Evolutionary conservation across 2,329 filamentous ascomycete species (phyloP), one percentile per base, ranked within the genome.

Genomic region (Ilyonectria sp.): DNA sequence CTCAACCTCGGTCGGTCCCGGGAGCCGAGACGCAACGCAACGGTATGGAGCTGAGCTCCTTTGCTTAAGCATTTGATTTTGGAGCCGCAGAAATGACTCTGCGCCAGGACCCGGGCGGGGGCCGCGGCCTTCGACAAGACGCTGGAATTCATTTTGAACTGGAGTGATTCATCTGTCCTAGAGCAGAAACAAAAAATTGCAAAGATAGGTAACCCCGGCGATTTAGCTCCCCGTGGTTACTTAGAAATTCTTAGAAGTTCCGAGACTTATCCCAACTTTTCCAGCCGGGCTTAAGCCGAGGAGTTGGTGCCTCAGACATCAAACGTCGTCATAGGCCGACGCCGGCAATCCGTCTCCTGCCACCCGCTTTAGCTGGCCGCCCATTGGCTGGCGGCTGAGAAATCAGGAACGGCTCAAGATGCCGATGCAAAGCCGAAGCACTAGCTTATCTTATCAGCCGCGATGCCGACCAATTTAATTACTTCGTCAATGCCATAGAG

Each of bases 51-150:
- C 69, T 74, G 71, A 54, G 77, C 78, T 75, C 75, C 75, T 73
- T 81, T 83, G 67, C 78, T 79, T 69, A 85, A 72, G 67, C 78
- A 79, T 57, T 82, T 79, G 71, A 86, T 70, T 71, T 80, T 83
- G n/a, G 76, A 81, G 75, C 79, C 75, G 71, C 80, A 80, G 63
- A 81, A 78, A 65, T 83, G 81, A 69, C 79, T 79, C 65, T 83
- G 83, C 63, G 84, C 82, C 67, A 87, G 75, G 69, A 82, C 79
- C 72, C 85, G 84, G 75, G 81, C 79, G 40, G 85, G 85, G 71
- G 81, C 79, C 69, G 81, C 81, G 55, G 83, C 82, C 79, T 85
- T 87, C 68, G 81, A 80, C 67, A 86, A 72, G 70, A 86, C 75
- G 74, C 78, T 83, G 46, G 85, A 80, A 75, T 86, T 87, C 86